Evolutionary conservation across 768 basidiomycete species (phyloP).

Genomic region (Mycena maculata): DNA sequence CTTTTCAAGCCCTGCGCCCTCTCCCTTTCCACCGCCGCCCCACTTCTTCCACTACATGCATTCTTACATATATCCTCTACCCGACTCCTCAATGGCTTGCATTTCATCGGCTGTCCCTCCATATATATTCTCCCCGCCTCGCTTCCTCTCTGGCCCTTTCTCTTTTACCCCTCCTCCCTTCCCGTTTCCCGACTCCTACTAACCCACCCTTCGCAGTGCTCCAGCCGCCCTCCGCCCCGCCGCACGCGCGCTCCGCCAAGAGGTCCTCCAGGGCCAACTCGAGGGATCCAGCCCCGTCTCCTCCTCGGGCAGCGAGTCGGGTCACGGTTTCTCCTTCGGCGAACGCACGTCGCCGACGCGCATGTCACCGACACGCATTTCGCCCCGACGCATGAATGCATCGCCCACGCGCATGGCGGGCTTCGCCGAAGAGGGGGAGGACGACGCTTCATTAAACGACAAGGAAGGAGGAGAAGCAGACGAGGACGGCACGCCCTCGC

Average conservation of each 20-base stretch:
- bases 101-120: no score
- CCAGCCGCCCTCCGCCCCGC: constrained; percentile 29
- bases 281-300: constrained; percentile 8
- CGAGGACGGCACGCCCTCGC: constrained; percentile 26
- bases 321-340: neutral
- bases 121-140: no score
- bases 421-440: neutral
- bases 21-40: neutral
- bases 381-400: neutral
- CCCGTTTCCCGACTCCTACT: neutral
- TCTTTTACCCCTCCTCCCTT: no score
- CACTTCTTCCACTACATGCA: no score
- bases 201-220: neutral
- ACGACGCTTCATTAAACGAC: no score
- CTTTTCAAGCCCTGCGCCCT: neutral
- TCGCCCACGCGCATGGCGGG: neutral
- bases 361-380: constrained; percentile 10
- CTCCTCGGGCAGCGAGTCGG: constrained; percentile 13
- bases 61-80: no score
- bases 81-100: no score
- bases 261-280: constrained; percentile 21
- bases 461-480: no score
- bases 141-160: no score
- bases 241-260: constrained; percentile 29
- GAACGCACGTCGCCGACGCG: constrained; percentile 16